Conservation (phyloP, 2,329 filamentous ascomycete species). For the Ophiostoma triangulosporum region DNA sequence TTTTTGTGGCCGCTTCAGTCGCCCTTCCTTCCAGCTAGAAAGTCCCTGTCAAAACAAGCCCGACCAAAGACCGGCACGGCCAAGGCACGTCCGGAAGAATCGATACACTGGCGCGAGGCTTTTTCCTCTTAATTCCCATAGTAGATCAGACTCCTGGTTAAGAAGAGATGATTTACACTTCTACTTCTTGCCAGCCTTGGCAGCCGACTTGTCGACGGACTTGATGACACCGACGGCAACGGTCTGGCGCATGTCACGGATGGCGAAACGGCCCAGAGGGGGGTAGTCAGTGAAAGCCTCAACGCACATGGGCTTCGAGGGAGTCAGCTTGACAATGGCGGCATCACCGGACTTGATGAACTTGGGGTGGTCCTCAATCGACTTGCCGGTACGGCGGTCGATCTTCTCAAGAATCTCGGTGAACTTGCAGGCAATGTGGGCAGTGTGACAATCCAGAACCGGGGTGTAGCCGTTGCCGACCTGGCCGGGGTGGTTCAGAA, state of each 20-base stretch:
- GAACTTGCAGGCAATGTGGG: slow-evolving; percentile 99
- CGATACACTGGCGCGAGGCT: neutral
- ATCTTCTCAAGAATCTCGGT: slow-evolving; percentile 99
- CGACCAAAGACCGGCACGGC: neutral
- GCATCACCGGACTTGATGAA: slow-evolving; percentile 99
- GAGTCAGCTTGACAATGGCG: slow-evolving; percentile 99
- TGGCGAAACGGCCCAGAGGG: slow-evolving; percentile 98
- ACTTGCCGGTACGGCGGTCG: slow-evolving; percentile 99
- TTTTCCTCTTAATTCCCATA: neutral
- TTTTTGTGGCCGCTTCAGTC: neutral
- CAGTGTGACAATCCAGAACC: slow-evolving; percentile 99
- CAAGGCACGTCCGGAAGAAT: neutral
- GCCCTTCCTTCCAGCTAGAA: neutral
- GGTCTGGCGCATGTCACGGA: slow-evolving; percentile 94
- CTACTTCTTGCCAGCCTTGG: slow-evolving; percentile 67
- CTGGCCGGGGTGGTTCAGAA: slow-evolving; percentile 99
- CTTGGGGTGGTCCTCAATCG: slow-evolving; percentile 82
- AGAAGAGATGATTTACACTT: slow-evolving; percentile 20
- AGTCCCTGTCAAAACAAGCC: neutral
- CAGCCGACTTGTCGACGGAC: slow-evolving; percentile 61
- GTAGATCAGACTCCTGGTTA: neutral
- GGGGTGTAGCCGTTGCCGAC: slow-evolving; percentile 98
- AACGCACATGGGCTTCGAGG: slow-evolving; percentile 99
- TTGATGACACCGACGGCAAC: slow-evolving; percentile 95
- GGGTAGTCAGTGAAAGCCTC: slow-evolving; percentile 99